Conservation (phyloP, 352 stramenopile genomes). For the Phytophthora citrophthora region DNA sequence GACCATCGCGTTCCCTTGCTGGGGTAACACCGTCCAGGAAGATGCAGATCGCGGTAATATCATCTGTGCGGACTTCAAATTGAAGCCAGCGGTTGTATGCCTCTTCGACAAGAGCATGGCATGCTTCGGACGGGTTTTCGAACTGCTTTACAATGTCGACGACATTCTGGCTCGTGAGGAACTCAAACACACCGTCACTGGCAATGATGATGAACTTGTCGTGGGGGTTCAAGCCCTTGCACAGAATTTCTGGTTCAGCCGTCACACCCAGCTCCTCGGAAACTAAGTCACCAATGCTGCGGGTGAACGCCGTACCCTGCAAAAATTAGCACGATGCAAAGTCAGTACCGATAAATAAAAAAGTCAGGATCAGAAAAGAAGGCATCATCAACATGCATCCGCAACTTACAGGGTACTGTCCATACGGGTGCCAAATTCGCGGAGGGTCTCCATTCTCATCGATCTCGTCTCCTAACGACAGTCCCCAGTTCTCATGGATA, state of each 20-base stretch:
- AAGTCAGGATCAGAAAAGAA: conserved; percentile 18
- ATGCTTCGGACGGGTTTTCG: conserved; percentile 89
- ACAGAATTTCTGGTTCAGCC: conserved; percentile 93
- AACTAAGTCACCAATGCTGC: conserved; percentile 95
- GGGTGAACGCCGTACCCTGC: conserved; percentile 97
- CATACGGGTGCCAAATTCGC: conserved; percentile 91
- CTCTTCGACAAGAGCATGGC: conserved; percentile 89
- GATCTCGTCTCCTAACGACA: conserved; percentile 92
- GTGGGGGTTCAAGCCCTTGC: conserved; percentile 85
- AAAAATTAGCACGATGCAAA: conserved; percentile 17
- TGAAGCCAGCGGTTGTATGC: conserved; percentile 94
- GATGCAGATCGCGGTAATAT: conserved; percentile 94
- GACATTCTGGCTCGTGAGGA: conserved; percentile 94
- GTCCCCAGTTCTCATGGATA: conserved; percentile 92
- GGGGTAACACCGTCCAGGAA: conserved; percentile 77
- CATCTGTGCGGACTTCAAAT: conserved; percentile 94
- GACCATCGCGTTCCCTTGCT: conserved; percentile 59
- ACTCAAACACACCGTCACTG: conserved; percentile 96
- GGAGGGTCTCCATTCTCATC: conserved; percentile 92
- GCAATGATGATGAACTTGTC: conserved; percentile 94
- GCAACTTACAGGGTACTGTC: conserved; percentile 76
- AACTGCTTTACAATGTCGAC: conserved; percentile 91
- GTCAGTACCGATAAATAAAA: conserved; percentile 12
- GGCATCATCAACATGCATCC: neutral
- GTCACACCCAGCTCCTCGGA: conserved; percentile 92